Evolutionary conservation across 1,139 yeast genomes (phyloP), one percentile per base, ranked within the genome.

Genomic region (Waltiozyma sp.): DNA sequence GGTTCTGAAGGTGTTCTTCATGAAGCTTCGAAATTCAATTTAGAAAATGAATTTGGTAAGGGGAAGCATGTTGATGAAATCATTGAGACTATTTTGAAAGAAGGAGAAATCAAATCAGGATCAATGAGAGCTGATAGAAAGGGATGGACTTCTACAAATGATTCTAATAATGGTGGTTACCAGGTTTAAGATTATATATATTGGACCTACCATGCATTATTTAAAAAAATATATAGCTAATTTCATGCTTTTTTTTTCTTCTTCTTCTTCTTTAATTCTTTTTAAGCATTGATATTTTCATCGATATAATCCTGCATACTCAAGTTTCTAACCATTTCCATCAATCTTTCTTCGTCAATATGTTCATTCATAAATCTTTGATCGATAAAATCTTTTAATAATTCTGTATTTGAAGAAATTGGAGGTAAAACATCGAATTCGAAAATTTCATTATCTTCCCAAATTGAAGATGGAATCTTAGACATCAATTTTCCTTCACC

Each of bases 391-490:
- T 64, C 61, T 37, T 60, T 60, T 14, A 72, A 58, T 0, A 59
- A 52, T 40, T 72, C 75, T 7, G 63, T 51, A 21, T 58, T 54
- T 0, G 62, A 66, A 18, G 59, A 54, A 23, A 54, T 58, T 13
- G 89, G 88, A 1, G 91, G 89, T 19, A 82, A 59, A 2, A 80
- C 73, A 59, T 83, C 93, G 56, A 73, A 83, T 51, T 83, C 93
- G 52, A 68, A 75, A 15, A 77, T 68, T 45, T 80, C 83, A 47
- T 77, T 69, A 38, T 73, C 58, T 2, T 71, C 68, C 83, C 87
- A 83, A n/a, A 81, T 66, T 2, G 62, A 54, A 38, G 68, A 57
- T 0, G 93, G 93, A 16, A 82, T 66, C 50, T 73, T 72, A 1
- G 85, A 86, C 83, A 82, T 77, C 0, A 80, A 70, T 41, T 75